These are phyloP conservation scores for Poa pratensis DNA, from an alignment of 176 grass and related monocot species.

Conservation along the genomic window DNA sequence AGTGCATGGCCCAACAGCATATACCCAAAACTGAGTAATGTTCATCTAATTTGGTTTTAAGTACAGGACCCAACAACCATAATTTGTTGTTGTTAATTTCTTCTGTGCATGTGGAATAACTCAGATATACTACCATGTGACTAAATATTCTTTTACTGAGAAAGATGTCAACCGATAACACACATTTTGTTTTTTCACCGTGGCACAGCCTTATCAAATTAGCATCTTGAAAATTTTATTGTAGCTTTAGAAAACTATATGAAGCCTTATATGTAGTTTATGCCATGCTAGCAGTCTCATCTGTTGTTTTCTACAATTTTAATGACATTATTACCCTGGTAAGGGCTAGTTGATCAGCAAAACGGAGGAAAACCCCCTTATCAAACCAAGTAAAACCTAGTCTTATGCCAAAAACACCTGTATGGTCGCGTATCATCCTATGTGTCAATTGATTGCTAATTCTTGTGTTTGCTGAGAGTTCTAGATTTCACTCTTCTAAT, in stretches of 20 bases:
- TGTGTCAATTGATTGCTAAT: background rate
- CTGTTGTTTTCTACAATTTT: background rate
- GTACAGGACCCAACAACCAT: background rate
- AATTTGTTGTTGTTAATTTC: background rate
- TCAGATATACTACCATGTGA: background rate
- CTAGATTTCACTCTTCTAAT: background rate
- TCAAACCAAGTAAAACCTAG: conserved; percentile 1
- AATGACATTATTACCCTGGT: background rate
- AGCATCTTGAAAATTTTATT: background rate
- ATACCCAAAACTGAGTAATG: background rate
- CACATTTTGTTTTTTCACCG: background rate
- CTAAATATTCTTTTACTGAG: background rate
- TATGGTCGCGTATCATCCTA: background rate
- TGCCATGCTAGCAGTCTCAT: background rate
- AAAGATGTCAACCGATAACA: background rate
- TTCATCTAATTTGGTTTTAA: background rate
- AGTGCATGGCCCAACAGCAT: background rate
- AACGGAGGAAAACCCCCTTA: background rate
- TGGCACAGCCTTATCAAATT: background rate
- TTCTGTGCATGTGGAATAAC: background rate
- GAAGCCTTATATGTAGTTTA: background rate
- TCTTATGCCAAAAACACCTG: background rate
- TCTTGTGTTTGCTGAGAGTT: background rate
- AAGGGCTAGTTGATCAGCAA: background rate
- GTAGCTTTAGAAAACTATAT: background rate